These are phyloP conservation scores for Moesziomyces parantarcticus DNA, from an alignment of 1,284 basidiomycete species.

Conservation along the genomic window DNA sequence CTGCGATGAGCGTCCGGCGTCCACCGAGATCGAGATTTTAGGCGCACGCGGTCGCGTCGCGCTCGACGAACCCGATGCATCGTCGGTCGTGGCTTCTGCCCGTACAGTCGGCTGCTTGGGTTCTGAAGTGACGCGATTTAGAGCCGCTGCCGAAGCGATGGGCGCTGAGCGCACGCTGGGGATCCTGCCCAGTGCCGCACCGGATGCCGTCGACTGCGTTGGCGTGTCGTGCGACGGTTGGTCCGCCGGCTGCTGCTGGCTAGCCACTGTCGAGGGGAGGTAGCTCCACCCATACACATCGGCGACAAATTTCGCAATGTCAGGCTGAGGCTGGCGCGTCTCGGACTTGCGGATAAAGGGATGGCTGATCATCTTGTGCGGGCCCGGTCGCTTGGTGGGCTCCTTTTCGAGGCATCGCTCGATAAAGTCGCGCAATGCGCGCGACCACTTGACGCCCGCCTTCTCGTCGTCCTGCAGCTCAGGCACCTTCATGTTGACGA, in stretches of 20 bases:
- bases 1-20: constrained; percentile 3
- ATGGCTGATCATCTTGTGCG: constrained; percentile 84
- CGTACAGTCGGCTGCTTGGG: neutral
- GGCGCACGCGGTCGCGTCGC: constrained; percentile 12
- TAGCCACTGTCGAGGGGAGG: constrained; percentile 36
- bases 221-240: constrained; percentile 23
- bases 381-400: constrained; percentile 78
- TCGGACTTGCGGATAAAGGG: constrained; percentile 85
- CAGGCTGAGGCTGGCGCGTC: constrained; percentile 77
- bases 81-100: neutral
- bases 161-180: constrained; percentile 46
- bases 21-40: constrained; percentile 30
- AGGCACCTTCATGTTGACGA: constrained; percentile 85
- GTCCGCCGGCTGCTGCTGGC: constrained; percentile 17
- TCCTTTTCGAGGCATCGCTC: constrained; percentile 78
- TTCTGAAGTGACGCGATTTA: constrained; percentile 10
- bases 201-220: constrained; percentile 25
- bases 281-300: constrained; percentile 84
- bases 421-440: constrained; percentile 92
- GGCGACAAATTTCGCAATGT: constrained; percentile 77
- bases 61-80: neutral
- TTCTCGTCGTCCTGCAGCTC: constrained; percentile 75
- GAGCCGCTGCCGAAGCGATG: constrained; percentile 19
- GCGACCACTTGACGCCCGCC: constrained; percentile 76
- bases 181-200: constrained; percentile 26